Percentiles rank a stretch among this genome's conserved stretches.
phyloP scores from a whole-genome alignment of 2,329 filamentous ascomycete genomes.

The Parascedosporium putredinis region DNA sequence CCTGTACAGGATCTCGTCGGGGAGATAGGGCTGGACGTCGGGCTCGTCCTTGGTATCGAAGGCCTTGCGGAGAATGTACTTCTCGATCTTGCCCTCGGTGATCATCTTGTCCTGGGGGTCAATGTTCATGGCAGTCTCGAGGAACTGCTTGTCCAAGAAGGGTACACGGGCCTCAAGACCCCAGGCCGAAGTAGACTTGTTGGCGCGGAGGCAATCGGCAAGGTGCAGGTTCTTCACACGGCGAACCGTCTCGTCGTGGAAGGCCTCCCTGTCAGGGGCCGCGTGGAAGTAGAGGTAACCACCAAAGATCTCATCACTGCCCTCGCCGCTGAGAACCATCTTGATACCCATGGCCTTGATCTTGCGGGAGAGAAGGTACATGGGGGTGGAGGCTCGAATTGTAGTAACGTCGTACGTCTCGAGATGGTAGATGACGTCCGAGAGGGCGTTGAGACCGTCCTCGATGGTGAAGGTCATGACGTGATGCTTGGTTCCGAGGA shows the following conservation, averaged over 20 bases:
- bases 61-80: conserved; percentile 95
- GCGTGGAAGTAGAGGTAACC: conserved; percentile 98
- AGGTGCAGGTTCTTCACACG: conserved; percentile 94
- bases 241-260: conserved; percentile 90
- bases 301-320: conserved; percentile 95
- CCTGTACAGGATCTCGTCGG: conserved; percentile 89
- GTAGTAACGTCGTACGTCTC: conserved; percentile 98
- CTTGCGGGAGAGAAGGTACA: conserved; percentile 96
- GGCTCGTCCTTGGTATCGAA: conserved; percentile 91
- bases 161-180: conserved; percentile 95
- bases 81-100: conserved; percentile 79
- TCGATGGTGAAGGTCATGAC: conserved; percentile 97
- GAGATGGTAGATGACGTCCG: conserved; percentile 95
- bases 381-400: conserved; percentile 94
- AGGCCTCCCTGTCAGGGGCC: conserved; percentile 80
- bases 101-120: conserved; percentile 96
- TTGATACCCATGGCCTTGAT: conserved; percentile 99
- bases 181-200: conserved; percentile 98
- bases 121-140: conserved; percentile 85
- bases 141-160: conserved; percentile 95
- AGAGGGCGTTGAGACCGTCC: conserved; percentile 91
- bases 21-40: conserved; percentile 74
- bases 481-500: conserved; percentile 95
- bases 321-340: conserved; percentile 97
- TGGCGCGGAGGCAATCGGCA: conserved; percentile 92